A percentile compares a stretch with the other conserved stretches of the same genome.
Conservation (phyloP, 1,284 basidiomycete genomes). For the Violaceomyces palustris region DNA sequence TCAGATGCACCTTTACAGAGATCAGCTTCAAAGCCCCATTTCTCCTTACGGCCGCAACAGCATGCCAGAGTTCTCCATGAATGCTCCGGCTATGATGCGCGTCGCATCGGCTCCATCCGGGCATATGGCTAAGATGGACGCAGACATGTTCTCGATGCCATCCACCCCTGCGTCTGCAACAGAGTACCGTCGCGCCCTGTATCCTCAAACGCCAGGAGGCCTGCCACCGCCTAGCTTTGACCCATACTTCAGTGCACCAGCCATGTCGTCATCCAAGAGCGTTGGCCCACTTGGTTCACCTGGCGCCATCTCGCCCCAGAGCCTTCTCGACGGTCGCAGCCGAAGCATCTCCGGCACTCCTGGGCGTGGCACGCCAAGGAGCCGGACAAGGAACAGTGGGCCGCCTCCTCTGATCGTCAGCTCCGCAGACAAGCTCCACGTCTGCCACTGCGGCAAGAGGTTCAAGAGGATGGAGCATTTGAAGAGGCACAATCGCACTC, state of each 20-base stretch:
- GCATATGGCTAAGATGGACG: conserved; percentile 2
- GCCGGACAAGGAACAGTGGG: conserved; percentile 18
- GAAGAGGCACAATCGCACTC: conserved; percentile 51
- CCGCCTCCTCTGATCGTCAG: conserved; percentile 50
- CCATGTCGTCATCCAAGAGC: conserved; percentile 38
- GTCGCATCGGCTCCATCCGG: conserved; percentile 23
- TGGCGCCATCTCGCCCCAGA: conserved; percentile 13
- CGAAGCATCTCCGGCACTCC: conserved; percentile 19
- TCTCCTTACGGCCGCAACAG: no score
- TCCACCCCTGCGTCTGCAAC: conserved; percentile 2
- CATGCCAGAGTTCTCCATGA: conserved; percentile 16
- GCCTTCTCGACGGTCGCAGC: conserved; percentile 13
- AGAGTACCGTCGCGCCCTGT: no score
- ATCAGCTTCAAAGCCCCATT: no score
- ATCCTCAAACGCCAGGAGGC: conserved; percentile 18
- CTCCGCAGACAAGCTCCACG: conserved; percentile 50
- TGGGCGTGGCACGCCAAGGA: conserved; percentile 19
- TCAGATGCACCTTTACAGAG: no score
- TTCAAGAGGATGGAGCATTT: conserved; percentile 52
- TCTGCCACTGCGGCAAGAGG: conserved; percentile 50
- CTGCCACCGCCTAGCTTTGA: conserved; percentile 22
- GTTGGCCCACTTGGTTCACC: conserved; percentile 30
- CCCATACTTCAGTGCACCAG: conserved; percentile 27
- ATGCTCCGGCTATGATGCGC: conserved; percentile 17
- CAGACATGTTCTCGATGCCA: no score